A percentile compares a stretch with the other conserved stretches of the same genome.
These are phyloP conservation scores for Suillus hirtellus DNA, from an alignment of 768 basidiomycete species.

Conservation along the genomic window DNA sequence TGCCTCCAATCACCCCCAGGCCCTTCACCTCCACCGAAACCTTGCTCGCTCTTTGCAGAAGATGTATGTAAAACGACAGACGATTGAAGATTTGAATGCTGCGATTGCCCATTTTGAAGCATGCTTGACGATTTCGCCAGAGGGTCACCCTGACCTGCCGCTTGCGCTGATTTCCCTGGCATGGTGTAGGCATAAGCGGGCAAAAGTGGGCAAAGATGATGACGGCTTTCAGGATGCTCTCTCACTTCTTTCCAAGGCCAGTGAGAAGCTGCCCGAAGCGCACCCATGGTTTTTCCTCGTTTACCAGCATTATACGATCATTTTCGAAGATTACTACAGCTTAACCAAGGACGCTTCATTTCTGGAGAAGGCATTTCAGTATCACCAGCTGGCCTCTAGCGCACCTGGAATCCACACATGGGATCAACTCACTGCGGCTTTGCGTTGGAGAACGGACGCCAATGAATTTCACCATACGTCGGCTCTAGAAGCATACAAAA, in stretches of 20 bases:
- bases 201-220: background rate
- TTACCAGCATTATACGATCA: background rate
- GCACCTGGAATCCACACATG: constrained; percentile 8
- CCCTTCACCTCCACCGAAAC: constrained; percentile 11
- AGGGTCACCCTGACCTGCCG: constrained; percentile 16
- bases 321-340: constrained; percentile 7
- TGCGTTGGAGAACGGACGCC: constrained; percentile 21
- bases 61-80: constrained; percentile 5
- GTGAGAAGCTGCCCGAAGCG: constrained; percentile 15
- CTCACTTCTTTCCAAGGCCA: background rate
- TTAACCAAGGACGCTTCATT: background rate
- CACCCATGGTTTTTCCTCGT: background rate
- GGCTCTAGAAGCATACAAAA: constrained; percentile 24
- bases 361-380: constrained; percentile 19
- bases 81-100: constrained; percentile 2
- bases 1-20: constrained; percentile 16
- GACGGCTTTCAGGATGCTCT: constrained; percentile 9
- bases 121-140: constrained; percentile 13
- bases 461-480: constrained; percentile 18
- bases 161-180: constrained; percentile 6
- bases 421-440: constrained; percentile 12
- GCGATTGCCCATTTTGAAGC: constrained; percentile 11
- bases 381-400: constrained; percentile 18
- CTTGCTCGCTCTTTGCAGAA: constrained; percentile 16
- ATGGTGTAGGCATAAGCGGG: constrained; percentile 9